A percentile compares a stretch with the other conserved stretches of the same genome.
These are phyloP conservation scores for Aschersonia sp. DNA, from an alignment of 2,329 filamentous ascomycete genomes.

Conservation along the genomic window DNA sequence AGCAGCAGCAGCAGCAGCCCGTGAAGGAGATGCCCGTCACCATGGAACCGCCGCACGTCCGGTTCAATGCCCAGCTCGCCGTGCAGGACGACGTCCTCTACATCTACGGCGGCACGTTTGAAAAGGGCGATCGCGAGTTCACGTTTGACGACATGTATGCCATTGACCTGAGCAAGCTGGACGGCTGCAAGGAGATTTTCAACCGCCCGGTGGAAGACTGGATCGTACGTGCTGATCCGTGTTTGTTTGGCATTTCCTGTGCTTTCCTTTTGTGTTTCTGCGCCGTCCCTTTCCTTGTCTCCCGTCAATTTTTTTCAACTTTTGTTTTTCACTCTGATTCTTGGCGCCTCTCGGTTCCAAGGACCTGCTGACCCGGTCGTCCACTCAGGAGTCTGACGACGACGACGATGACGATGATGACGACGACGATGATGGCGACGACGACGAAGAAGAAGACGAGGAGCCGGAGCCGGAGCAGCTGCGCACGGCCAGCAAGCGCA, in stretches of 20 bases:
- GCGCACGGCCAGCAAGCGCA: conserved; percentile 39
- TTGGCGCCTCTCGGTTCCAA: background rate
- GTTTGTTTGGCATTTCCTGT: background rate
- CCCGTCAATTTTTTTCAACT: background rate
- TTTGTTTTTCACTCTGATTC: background rate
- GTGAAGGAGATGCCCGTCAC: conserved; percentile 49
- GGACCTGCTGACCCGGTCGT: background rate
- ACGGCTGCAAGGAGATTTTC: conserved; percentile 87
- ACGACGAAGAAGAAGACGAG: conserved; percentile 32
- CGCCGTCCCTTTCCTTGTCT: background rate
- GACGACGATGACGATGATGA: conserved; percentile 30
- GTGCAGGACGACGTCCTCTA: conserved; percentile 88
- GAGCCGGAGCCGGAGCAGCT: conserved; percentile 30
- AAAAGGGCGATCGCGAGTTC: conserved; percentile 87
- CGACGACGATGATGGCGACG: background rate
- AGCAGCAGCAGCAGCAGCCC: conserved; percentile 36
- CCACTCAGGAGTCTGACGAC: conserved; percentile 38
- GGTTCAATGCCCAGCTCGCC: conserved; percentile 83
- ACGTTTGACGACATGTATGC: conserved; percentile 93
- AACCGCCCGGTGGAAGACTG: conserved; percentile 72
- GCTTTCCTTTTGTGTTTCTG: background rate
- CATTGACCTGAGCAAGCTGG: conserved; percentile 85
- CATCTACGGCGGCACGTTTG: conserved; percentile 89
- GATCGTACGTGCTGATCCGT: conserved; percentile 36
- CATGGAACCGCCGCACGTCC: conserved; percentile 74